Conservation (phyloP, 257 asterid genomes). For the Nyctanthes arbortristis region DNA sequence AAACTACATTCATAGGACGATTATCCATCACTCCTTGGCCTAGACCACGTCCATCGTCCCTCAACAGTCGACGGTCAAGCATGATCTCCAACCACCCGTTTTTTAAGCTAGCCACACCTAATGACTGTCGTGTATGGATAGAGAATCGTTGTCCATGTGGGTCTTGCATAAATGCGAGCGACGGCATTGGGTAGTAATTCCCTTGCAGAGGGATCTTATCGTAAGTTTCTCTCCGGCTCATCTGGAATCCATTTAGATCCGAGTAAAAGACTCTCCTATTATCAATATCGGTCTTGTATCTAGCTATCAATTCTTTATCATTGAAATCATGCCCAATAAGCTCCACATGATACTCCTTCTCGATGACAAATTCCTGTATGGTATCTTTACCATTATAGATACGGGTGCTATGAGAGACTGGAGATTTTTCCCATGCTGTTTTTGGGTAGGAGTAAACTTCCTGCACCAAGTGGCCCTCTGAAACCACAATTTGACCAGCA, state of each 20-base stretch:
- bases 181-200: conserved; percentile 95
- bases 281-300: conserved; percentile 72
- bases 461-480: conserved; percentile 79
- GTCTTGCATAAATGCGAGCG: conserved; percentile 86
- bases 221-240: conserved; percentile 91
- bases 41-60: conserved; percentile 94
- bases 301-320: conserved; percentile 68
- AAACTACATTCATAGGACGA: conserved; percentile 77
- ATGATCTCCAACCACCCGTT: conserved; percentile 89
- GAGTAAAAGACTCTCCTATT: conserved; percentile 75
- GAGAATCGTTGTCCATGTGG: conserved; percentile 77
- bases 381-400: conserved; percentile 56
- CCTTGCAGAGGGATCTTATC: conserved; percentile 96
- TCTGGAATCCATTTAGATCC: conserved; percentile 94
- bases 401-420: conserved; percentile 89
- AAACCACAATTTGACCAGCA: conserved; percentile 66
- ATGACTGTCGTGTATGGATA: conserved; percentile 79
- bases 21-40: conserved; percentile 98
- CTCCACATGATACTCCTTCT: conserved; percentile 97
- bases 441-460: conserved; percentile 79
- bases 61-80: conserved; percentile 84
- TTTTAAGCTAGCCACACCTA: conserved; percentile 87
- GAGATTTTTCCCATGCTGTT: conserved; percentile 65
- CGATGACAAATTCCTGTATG: conserved; percentile 72
- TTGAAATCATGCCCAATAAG: conserved; percentile 66